phyloP scores from a whole-genome alignment of 164 flowering plant genomes.

The Macadamia tetraphylla region DNA sequence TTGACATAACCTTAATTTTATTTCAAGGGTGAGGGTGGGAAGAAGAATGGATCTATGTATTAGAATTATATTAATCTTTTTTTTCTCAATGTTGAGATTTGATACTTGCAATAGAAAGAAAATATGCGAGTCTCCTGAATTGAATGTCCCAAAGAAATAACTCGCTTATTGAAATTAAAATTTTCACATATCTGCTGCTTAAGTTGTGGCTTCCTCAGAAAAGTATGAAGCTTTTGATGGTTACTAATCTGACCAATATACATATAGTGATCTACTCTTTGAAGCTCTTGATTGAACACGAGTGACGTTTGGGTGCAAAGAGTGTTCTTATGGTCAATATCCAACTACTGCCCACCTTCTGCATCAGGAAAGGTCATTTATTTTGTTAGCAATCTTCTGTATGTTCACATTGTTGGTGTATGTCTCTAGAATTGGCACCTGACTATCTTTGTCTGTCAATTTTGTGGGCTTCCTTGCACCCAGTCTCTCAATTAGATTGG shows the following conservation, averaged over 20 bases:
- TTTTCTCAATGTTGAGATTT: background rate
- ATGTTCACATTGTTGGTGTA: too few relatives aligned
- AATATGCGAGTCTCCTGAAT: background rate
- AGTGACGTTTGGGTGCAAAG: conserved; percentile 7
- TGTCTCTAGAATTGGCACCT: background rate
- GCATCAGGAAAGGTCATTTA: background rate
- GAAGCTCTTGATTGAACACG: conserved; percentile 6
- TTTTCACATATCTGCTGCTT: conserved; percentile 12
- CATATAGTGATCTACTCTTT: conserved; percentile 6
- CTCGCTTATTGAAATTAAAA: conserved; percentile 2
- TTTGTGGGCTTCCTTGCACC: background rate
- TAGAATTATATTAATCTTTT: background rate
- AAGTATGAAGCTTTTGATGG: conserved; percentile 19
- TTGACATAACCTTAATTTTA: too few relatives aligned
- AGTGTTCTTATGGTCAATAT: conserved; percentile 14
- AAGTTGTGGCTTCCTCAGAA: conserved; percentile 16
- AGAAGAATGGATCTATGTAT: too few relatives aligned
- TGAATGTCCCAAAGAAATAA: background rate
- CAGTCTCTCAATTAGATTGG: background rate
- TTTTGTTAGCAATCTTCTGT: background rate
- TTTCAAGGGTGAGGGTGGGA: too few relatives aligned
- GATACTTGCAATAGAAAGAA: background rate
- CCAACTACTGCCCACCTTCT: background rate
- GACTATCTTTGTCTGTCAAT: background rate
- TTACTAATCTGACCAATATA: conserved; percentile 9